These are phyloP conservation scores for Aspergillus versicolor DNA, from an alignment of 2,329 filamentous ascomycete genomes.

Conservation along the genomic window DNA sequence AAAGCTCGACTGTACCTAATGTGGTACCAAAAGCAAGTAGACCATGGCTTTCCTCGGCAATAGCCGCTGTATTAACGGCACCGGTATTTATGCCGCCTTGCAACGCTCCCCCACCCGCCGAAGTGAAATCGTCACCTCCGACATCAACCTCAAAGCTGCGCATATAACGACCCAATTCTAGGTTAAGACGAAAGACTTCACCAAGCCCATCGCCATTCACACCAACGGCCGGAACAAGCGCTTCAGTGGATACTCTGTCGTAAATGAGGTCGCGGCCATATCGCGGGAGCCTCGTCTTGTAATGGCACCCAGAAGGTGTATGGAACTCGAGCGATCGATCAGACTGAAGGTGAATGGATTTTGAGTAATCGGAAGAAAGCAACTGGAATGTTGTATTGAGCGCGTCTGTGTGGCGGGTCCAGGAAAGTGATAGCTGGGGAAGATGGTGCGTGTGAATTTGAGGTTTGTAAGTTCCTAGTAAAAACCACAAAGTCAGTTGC, in stretches of 20 bases:
- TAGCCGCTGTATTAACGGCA: conserved; percentile 80
- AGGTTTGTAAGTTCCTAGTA: conserved; percentile 64
- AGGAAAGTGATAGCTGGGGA: conserved; percentile 90
- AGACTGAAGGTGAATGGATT: conserved; percentile 88
- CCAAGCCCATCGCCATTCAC: conserved; percentile 82
- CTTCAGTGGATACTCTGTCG: conserved; percentile 77
- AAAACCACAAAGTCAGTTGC: not conserved
- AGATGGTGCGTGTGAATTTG: conserved; percentile 97
- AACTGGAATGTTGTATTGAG: conserved; percentile 90
- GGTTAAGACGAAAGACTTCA: conserved; percentile 88
- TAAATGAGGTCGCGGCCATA: conserved; percentile 91
- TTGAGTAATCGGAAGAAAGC: conserved; percentile 86
- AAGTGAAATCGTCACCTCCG: conserved; percentile 72
- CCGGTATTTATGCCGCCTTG: conserved; percentile 86
- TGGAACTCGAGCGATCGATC: conserved; percentile 93
- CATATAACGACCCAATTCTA: conserved; percentile 92
- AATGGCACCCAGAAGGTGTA: conserved; percentile 82
- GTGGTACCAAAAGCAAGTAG: conserved; percentile 91
- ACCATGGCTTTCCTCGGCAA: conserved; percentile 87
- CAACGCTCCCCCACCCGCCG: conserved; percentile 67
- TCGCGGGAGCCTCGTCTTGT: conserved; percentile 82
- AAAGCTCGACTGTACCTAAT: conserved; percentile 93
- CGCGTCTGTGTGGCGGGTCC: conserved; percentile 83
- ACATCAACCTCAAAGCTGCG: conserved; percentile 90
- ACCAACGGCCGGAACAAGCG: conserved; percentile 82